Evolutionary conservation across 1,284 basidiomycete genomes (phyloP).

Genomic region (Sanghuangporus weigelae): DNA sequence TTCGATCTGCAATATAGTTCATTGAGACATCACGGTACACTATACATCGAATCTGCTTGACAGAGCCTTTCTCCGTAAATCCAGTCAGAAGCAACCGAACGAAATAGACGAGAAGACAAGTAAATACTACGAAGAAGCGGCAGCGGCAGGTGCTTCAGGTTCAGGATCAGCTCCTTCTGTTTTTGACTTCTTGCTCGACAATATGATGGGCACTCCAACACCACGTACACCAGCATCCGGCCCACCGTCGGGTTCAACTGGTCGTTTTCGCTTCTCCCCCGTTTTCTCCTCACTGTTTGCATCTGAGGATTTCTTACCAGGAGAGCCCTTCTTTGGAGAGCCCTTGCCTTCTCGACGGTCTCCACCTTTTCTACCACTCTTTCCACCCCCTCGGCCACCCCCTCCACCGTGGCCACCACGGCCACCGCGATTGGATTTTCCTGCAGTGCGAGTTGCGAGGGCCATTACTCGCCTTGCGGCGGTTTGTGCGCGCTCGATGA

Average conservation of each 20-base stretch:
- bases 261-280: constrained; percentile 71
- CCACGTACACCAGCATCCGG: constrained; percentile 60
- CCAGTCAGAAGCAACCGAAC: neutral
- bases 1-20: too few species aligned
- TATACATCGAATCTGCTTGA: neutral
- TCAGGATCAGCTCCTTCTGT: constrained; percentile 31
- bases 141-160: neutral
- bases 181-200: constrained; percentile 56
- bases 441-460: constrained; percentile 30
- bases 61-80: too few species aligned
- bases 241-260: constrained; percentile 69
- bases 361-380: constrained; percentile 28
- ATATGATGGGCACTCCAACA: constrained; percentile 50
- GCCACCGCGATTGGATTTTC: constrained; percentile 40
- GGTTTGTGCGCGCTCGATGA: constrained; percentile 63
- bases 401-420: constrained; percentile 42
- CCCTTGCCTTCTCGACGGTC: constrained; percentile 22
- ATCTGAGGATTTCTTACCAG: constrained; percentile 10
- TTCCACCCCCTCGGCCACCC: constrained; percentile 31
- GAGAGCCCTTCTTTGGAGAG: neutral
- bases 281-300: constrained; percentile 32
- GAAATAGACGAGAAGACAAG: neutral
- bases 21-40: neutral
- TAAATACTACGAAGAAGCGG: neutral
- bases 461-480: constrained; percentile 46